Conservation (phyloP, 2,329 filamentous ascomycete genomes). For the Trichophyton schoenleinii region DNA sequence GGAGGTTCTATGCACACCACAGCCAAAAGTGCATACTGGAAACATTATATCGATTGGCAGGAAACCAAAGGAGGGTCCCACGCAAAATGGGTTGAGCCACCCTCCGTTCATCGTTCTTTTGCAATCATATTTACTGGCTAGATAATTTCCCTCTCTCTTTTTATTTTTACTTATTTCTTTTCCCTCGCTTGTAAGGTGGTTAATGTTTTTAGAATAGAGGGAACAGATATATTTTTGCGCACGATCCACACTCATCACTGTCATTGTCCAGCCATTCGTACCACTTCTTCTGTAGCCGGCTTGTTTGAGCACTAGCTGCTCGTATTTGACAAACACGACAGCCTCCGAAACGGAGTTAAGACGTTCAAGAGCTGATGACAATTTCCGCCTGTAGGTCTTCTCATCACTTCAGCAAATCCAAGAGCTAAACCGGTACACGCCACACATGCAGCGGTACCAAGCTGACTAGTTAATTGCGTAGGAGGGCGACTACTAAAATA, state of each 20-base stretch:
- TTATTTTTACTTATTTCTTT: no score
- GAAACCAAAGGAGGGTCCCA: neutral
- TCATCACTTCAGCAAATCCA: neutral
- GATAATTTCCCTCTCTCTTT: neutral
- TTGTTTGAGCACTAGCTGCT: neutral
- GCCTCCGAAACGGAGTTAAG: neutral
- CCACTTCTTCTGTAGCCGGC: neutral
- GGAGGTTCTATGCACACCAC: neutral
- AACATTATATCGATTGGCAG: neutral
- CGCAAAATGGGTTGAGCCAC: neutral
- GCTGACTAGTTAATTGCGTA: neutral
- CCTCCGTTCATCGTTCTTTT: neutral
- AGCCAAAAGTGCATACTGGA: constrained; percentile 1
- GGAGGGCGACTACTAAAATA: neutral
- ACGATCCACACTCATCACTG: neutral
- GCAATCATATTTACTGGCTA: neutral
- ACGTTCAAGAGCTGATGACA: no score
- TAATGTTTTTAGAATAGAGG: neutral
- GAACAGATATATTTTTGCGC: neutral
- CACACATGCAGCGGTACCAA: neutral
- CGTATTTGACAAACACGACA: neutral
- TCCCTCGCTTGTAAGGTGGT: neutral
- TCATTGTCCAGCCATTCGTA: neutral
- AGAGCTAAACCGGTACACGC: neutral
- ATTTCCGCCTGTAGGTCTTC: neutral